Base-by-base conservation (phyloP, 2,329 filamentous ascomycete genomes). In the Cercospora sp. region DNA sequence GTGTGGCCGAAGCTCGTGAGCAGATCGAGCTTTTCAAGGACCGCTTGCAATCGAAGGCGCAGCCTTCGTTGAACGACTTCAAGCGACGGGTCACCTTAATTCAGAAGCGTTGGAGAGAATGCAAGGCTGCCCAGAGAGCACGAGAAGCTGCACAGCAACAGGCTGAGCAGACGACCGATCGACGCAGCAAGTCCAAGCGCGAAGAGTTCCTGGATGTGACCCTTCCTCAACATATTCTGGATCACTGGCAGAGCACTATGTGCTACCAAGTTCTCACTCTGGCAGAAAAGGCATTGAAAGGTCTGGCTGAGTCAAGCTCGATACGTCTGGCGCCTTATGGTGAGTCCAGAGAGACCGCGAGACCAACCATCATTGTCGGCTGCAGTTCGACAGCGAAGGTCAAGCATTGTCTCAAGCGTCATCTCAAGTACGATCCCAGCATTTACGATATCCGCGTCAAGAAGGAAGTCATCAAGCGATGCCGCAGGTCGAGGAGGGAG, bases 281-380 rank as follows among this genome's bases (percentile, higher is more conserved):
- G 1, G 84, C 93, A 16, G 87, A 89, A 23, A 85, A 87, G 61
- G 92, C 91, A 68, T 89, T 93, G 74, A 87, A 87, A 71, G 91
- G 91, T 73, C 86, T 92, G 60, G 86, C 89, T 0, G 91, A 94
- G 76, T 92, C 91, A 0, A 88, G 92, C 36, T 91, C 92, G 74
- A 92, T 94, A 48, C 91, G 90, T 9, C 86, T 94, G 1, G 88
- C 92, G 68, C 90, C 89, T 0, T 88, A 93, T 48, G 91, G 91
- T 18, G 88, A 91, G 63, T 88, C 87, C 3, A 84, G 87, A 5
- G 84, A 88, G 40, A 88, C 86, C 64, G 88, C 89, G 0, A 86
- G 85, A 64, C 91, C 91, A 0, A 94, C 91, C 0, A 90, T 93
- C 0, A 83, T 94, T 20, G 88, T 94, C 8, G 89, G 92, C 3